Evolutionary conservation across 805 yeast species (phyloP).

Genomic region (Yamadazyma sp.): DNA sequence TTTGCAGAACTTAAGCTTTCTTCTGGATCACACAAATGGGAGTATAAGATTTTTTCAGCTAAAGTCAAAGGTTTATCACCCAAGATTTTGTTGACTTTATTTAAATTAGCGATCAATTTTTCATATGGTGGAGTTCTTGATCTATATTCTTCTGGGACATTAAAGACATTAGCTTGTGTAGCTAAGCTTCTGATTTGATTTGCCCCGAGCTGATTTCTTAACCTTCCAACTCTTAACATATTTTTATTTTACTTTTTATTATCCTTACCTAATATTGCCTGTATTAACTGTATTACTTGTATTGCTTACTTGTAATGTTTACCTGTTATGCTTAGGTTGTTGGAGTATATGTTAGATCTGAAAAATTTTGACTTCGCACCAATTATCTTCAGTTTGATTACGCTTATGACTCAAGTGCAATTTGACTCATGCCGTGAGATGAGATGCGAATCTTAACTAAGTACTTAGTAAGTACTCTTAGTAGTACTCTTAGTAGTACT

Average conservation of each 20-base stretch:
- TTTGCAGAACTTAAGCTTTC: slow-evolving; percentile 59
- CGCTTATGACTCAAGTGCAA: slow-evolving; percentile 8
- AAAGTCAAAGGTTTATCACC: slow-evolving; percentile 76
- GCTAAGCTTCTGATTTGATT: slow-evolving; percentile 25
- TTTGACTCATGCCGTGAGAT: no score
- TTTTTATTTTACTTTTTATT: slow-evolving; percentile 1
- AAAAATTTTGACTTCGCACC: slow-evolving; percentile 7
- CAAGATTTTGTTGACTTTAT: slow-evolving; percentile 61
- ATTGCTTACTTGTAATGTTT: no score
- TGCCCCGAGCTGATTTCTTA: slow-evolving; percentile 12
- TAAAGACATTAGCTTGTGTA: slow-evolving; percentile 22
- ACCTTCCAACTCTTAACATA: slow-evolving; percentile 7
- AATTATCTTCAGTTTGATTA: slow-evolving; percentile 7
- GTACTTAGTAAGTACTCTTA: no score
- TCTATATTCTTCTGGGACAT: slow-evolving; percentile 57
- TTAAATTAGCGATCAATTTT: slow-evolving; percentile 63
- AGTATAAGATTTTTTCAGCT: slow-evolving; percentile 92
- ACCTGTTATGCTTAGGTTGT: no score
- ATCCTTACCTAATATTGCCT: not conserved
- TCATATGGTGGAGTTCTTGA: slow-evolving; percentile 87
- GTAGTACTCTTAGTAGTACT: no score
- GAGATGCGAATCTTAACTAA: no score
- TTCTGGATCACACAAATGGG: slow-evolving; percentile 87
- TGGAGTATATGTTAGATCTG: slow-evolving; percentile 1
- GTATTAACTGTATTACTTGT: not conserved